phyloP scores from a whole-genome alignment of 2,329 filamentous ascomycete genomes.

The Aspergillus udagawae region DNA sequence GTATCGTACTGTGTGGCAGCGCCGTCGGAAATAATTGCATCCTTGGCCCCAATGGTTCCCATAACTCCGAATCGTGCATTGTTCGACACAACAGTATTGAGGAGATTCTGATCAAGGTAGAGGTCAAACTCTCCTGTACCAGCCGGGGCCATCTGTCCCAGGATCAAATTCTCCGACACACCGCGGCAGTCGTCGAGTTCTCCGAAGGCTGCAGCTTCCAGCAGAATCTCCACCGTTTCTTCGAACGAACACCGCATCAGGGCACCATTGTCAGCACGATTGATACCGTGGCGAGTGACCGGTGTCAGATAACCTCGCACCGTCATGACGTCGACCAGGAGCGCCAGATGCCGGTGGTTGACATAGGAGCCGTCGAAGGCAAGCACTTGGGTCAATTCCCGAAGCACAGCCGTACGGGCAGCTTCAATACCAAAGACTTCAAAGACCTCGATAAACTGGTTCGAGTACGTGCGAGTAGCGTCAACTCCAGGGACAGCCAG shows the following conservation, averaged over 20 bases:
- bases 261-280: constrained; percentile 93
- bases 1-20: constrained; percentile 90
- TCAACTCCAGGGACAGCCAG: constrained; percentile 86
- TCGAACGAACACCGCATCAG: constrained; percentile 99
- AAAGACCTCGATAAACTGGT: constrained; percentile 92
- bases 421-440: constrained; percentile 96
- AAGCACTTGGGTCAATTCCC: constrained; percentile 86
- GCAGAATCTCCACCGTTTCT: constrained; percentile 95
- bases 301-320: constrained; percentile 91
- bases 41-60: constrained; percentile 73
- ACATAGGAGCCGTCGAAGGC: constrained; percentile 99
- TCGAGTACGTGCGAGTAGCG: constrained; percentile 79
- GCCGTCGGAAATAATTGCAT: constrained; percentile 67
- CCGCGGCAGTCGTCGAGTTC: constrained; percentile 97
- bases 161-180: constrained; percentile 98
- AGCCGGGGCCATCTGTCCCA: constrained; percentile 94
- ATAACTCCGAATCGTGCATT: constrained; percentile 82
- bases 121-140: constrained; percentile 96
- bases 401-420: constrained; percentile 77
- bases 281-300: constrained; percentile 97
- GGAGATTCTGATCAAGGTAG: constrained; percentile 88
- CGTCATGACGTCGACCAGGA: constrained; percentile 97
- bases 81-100: constrained; percentile 90
- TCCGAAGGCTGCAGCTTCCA: constrained; percentile 90
- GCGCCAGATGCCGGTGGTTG: constrained; percentile 94